Evolutionary conservation across 176 grass and related monocot genomes (phyloP), one percentile per base, ranked within the genome.

Genomic region (Musa acuminata): DNA sequence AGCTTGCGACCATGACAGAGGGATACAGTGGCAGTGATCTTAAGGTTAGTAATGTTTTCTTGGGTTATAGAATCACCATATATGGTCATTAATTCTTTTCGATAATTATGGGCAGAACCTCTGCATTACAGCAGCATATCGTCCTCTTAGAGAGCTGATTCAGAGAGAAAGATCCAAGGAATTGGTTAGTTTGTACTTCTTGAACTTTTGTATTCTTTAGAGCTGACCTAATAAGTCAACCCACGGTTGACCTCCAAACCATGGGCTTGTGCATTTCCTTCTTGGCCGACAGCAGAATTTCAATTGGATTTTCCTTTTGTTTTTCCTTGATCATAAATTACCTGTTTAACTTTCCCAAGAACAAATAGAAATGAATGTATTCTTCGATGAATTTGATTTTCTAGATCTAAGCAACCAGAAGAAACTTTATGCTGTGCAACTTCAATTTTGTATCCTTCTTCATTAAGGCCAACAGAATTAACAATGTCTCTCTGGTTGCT

Each of bases 41-140:
- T 35, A 99, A 99, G 96, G 96, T 99, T 25, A 67, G 76, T 87
- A 55, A 53, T 84, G 12, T 16, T 85, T 29, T 64, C 20, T 8
- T 8, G 1, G 11, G n/a, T 76, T 75, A 62, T 76, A 69, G 21
- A 71, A 67, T 67, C 22, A 63, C 35, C 35, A 43, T 43, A 43
- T 43, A 43, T 43, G 35, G 35, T 43, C 35, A 43, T 43, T 43
- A 43, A 43, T 43, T 43, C 35, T 43, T 43, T 43, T 43, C 35
- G 0, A 43, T 43, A 43, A 43, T 64, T 1, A 3, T 20, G 16
- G 20, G 10, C 88, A 99, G 96, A 99, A 92, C 74, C 83, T 99
- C 13, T 99, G 96, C 54, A 83, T 95, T 13, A 89, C 91, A 3
- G 96, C 96, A 77, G 96, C 96, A 54, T 99, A 99, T 75, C 86